Evolutionary conservation across 2,329 filamentous ascomycete species (phyloP), one percentile per base, ranked within the genome.

Genomic region (Grosmannia penicillata): DNA sequence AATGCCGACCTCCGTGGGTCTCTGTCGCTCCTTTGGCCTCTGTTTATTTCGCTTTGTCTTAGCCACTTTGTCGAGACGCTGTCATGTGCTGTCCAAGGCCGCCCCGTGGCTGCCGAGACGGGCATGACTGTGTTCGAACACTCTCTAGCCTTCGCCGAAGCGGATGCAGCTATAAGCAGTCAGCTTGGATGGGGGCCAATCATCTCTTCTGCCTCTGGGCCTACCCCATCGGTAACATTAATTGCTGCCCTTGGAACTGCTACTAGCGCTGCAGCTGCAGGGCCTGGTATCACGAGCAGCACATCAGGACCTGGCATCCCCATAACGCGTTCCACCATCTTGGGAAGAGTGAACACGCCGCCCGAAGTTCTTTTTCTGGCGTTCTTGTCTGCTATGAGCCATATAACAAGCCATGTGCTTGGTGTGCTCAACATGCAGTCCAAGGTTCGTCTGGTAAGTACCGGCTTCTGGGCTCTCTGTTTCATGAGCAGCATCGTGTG

Each of bases 71-170:
- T 94, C 17, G 91, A 96, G 57, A 91, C 84, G 0, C 61, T 96
- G 9, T 80, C 81, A 4, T 93, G 85, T 55, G 84, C 89, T 9
- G 70, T 96, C 7, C 85, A 94, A 55, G 89, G 89, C 24, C 75
- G 82, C 3, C 72, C 75, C 3, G 72, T 84, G 1, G 74, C 82
- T 45, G 80, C 83, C 0, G 91, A 96, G 59, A 93, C 85, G 2
- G 87, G 86, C 15, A 94, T 96, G 83, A 94, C 87, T 0, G 72
- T 95, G 3, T 94, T 96, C 51, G 91, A 98, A 55, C 87, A 95
- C 53, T 95, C 87, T 0, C 66, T 98, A 8, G 89, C 89, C 3
- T 98, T 96, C 60, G 85, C 89, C 10, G 91, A 98, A 57, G 89
- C 89, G 8, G 91, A 98, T 55, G 80, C 83, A 23, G 82, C 87